Percentiles rank a stretch among this genome's conserved stretches.
phyloP scores from a whole-genome alignment of 176 grass and related monocot genomes.

The Otatea glauca region DNA sequence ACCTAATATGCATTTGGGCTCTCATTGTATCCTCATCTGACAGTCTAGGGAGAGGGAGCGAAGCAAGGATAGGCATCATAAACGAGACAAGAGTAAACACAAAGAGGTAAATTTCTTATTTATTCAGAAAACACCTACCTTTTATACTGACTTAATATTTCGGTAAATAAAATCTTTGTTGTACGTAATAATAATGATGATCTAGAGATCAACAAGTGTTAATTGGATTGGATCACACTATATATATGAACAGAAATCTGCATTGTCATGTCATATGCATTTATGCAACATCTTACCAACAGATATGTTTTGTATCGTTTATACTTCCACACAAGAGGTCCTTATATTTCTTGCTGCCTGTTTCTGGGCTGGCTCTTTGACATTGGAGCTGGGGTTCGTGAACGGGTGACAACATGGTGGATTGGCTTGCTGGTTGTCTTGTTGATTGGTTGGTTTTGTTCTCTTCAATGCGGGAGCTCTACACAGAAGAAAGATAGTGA shows the following conservation, averaged over 20 bases:
- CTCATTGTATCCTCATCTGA: constrained; percentile 3
- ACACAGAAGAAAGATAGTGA: constrained; percentile 77
- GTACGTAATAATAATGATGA: neutral
- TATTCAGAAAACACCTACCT: constrained; percentile 1
- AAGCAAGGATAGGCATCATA: constrained; percentile 60
- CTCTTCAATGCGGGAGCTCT: constrained; percentile 71
- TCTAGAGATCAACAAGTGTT: constrained; percentile 17
- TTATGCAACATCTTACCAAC: neutral
- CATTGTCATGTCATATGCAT: neutral
- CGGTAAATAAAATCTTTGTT: neutral
- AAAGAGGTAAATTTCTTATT: constrained; percentile 67
- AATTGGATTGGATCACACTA: neutral
- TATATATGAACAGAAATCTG: constrained; percentile 10
- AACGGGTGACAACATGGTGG: constrained; percentile 76
- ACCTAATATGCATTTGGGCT: neutral
- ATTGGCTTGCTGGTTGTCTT: constrained; percentile 65
- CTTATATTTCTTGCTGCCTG: constrained; percentile 88
- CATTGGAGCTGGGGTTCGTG: constrained; percentile 95
- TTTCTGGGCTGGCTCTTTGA: constrained; percentile 98
- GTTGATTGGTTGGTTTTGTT: constrained; percentile 66
- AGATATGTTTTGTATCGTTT: neutral
- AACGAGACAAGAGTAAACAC: constrained; percentile 59
- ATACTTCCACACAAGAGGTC: constrained; percentile 40
- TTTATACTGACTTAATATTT: neutral
- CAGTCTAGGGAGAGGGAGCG: constrained; percentile 65